phyloP scores from a whole-genome alignment of 352 stramenopile genomes.

The Globisporangium paddicum region DNA sequence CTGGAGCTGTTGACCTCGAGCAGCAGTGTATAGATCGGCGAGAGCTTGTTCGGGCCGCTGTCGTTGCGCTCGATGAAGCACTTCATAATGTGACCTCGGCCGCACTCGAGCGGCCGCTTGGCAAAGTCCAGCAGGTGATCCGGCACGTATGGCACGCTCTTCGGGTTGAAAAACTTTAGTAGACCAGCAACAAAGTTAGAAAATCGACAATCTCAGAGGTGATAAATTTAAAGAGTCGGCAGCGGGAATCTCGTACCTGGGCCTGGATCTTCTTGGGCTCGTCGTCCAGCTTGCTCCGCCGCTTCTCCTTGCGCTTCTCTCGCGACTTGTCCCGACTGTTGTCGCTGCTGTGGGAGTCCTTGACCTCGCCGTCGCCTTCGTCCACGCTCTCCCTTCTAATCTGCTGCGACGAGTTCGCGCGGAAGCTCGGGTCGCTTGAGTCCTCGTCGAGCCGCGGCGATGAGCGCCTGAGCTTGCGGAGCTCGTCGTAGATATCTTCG shows the following conservation, averaged over 20 bases:
- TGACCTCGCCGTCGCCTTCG: constrained; percentile 37
- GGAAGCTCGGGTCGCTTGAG: constrained; percentile 11
- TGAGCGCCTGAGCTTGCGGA: constrained; percentile 42
- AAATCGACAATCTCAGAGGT: background rate
- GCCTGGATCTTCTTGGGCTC: constrained; percentile 65
- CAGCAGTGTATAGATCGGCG: constrained; percentile 78
- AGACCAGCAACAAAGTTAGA: background rate
- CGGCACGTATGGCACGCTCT: constrained; percentile 75
- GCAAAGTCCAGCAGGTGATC: constrained; percentile 83
- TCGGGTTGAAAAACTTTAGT: constrained; percentile 75
- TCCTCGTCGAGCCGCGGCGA: constrained; percentile 28
- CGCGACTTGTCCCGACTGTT: constrained; percentile 31
- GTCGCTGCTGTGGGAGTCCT: constrained; percentile 23
- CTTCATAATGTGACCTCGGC: constrained; percentile 77
- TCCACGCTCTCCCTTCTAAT: constrained; percentile 12
- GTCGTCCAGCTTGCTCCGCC: constrained; percentile 52
- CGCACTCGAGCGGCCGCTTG: constrained; percentile 64
- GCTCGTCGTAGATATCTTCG: constrained; percentile 54
- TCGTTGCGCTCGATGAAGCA: constrained; percentile 89
- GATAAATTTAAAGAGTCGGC: background rate
- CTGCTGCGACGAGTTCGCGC: constrained; percentile 9
- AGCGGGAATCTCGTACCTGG: constrained; percentile 29
- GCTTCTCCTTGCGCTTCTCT: constrained; percentile 50
- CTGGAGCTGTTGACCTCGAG: constrained; percentile 85
- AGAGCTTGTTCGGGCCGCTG: constrained; percentile 69